Evolutionary conservation across 768 basidiomycete genomes (phyloP).

Genomic region (Polyporus arcularius): DNA sequence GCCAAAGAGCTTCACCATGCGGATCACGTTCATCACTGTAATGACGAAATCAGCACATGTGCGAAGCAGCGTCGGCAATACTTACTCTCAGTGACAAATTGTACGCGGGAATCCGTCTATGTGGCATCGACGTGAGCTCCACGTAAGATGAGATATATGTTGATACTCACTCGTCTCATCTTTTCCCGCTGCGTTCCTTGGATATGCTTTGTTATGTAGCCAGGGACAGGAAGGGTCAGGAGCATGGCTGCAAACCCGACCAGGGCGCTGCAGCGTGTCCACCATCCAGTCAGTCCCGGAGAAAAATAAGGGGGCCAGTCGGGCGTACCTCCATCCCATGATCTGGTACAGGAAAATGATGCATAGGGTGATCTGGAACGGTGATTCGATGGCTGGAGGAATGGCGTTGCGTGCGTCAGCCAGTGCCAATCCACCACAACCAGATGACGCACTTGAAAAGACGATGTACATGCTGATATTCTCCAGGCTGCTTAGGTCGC

Average conservation of each 20-base stretch:
- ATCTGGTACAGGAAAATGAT: conserved; percentile 45
- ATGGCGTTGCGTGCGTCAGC: conserved; percentile 10
- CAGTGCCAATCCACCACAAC: conserved; percentile 36
- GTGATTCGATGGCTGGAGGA: conserved; percentile 30
- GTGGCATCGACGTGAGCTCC: background rate
- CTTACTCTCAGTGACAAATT: conserved; percentile 44
- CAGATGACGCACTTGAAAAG: conserved; percentile 37
- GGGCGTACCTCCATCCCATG: conserved; percentile 51
- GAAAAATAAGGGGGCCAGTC: background rate
- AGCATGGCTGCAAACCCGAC: conserved; percentile 43
- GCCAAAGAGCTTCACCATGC: conserved; percentile 51
- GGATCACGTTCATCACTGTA: conserved; percentile 40
- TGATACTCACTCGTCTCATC: conserved; percentile 39
- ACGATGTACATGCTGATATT: background rate
- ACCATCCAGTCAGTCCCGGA: background rate
- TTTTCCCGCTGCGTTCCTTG: conserved; percentile 36
- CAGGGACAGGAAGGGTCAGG: conserved; percentile 41
- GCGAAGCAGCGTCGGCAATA: background rate
- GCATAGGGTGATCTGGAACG: conserved; percentile 42
- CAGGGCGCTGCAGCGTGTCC: conserved; percentile 28
- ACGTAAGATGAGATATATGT: background rate
- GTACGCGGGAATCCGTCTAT: conserved; percentile 50
- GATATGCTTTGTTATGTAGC: conserved; percentile 36
- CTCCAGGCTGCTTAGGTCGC: conserved; percentile 44
- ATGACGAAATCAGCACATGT: conserved; percentile 26